Conservation (phyloP, 306 rosid genomes). For the Hippophae tibetana region DNA sequence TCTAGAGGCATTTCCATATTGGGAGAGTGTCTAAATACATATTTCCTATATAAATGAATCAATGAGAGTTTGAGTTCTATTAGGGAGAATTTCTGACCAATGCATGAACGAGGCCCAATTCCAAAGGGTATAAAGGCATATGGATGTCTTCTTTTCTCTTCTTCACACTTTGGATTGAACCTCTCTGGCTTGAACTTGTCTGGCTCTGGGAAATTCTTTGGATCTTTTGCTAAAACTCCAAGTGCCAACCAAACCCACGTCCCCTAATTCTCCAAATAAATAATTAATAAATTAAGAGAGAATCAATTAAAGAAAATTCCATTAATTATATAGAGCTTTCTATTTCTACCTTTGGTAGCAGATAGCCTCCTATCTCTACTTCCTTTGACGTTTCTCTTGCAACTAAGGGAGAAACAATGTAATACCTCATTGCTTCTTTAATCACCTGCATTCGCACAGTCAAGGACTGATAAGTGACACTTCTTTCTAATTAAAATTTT, state of each 20-base stretch:
- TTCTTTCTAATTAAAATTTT: not conserved
- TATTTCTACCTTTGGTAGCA: constrained; percentile 69
- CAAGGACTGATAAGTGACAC: not conserved
- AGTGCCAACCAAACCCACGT: constrained; percentile 95
- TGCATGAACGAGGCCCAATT: constrained; percentile 84
- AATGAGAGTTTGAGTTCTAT: constrained; percentile 79
- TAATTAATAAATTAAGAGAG: not conserved
- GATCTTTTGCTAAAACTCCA: constrained; percentile 87
- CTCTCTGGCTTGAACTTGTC: constrained; percentile 87
- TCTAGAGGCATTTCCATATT: constrained; percentile 70
- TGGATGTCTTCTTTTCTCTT: constrained; percentile 76
- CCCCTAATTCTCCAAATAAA: constrained; percentile 41
- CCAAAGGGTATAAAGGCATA: constrained; percentile 83
- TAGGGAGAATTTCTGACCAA: constrained; percentile 69
- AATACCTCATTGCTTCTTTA: constrained; percentile 81
- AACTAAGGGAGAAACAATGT: constrained; percentile 72
- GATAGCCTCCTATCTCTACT: constrained; percentile 83
- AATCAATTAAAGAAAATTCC: not conserved
- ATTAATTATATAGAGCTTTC: not conserved
- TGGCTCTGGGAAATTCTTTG: constrained; percentile 77
- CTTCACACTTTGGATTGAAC: constrained; percentile 69
- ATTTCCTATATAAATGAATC: constrained; percentile 69
- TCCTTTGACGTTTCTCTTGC: constrained; percentile 82
- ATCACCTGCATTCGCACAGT: constrained; percentile 48
- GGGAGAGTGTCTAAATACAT: constrained; percentile 68